phyloP scores from a whole-genome alignment of 2,329 filamentous ascomycete species.

The Nannizzia gypsea region DNA sequence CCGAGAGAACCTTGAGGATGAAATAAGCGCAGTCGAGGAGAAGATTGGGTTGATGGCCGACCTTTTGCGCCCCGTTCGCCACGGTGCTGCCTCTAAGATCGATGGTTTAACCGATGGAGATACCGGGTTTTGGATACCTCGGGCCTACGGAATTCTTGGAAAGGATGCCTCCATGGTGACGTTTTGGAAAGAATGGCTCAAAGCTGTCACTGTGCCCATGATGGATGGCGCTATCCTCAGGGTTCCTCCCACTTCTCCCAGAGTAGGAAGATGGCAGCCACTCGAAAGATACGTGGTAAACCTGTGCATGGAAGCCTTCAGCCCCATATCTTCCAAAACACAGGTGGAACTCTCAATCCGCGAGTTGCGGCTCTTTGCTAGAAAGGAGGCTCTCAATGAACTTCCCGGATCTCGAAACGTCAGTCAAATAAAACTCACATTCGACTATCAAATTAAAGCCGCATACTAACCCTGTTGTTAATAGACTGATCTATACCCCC shows the following conservation, averaged over 20 bases:
- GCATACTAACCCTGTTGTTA: constrained; percentile 7
- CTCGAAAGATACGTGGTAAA: constrained; percentile 95
- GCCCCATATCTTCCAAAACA: constrained; percentile 82
- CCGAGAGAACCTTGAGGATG: constrained; percentile 76
- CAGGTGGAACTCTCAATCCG: constrained; percentile 86
- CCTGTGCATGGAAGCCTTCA: constrained; percentile 86
- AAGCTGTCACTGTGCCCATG: constrained; percentile 91
- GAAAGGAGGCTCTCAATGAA: constrained; percentile 87
- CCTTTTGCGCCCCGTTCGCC: constrained; percentile 78
- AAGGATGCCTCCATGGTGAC: constrained; percentile 69
- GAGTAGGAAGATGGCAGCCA: constrained; percentile 88
- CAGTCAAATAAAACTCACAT: constrained; percentile 15
- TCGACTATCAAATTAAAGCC: not conserved
- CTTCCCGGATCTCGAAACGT: constrained; percentile 74
- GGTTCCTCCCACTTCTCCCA: constrained; percentile 78
- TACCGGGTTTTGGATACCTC: constrained; percentile 88
- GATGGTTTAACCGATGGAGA: constrained; percentile 92
- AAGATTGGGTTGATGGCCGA: constrained; percentile 97
- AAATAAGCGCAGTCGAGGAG: constrained; percentile 92
- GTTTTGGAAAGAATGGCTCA: constrained; percentile 98
- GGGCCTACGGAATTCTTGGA: constrained; percentile 85
- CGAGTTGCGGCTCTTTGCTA: constrained; percentile 80
- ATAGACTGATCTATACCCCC: constrained; percentile 71
- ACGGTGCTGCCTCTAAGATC: constrained; percentile 92
- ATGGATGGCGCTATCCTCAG: constrained; percentile 71